Percentiles rank a stretch among this genome's conserved stretches.
Evolutionary conservation across 148 eudicot species (phyloP).

Genomic region (Cornus controversa): DNA sequence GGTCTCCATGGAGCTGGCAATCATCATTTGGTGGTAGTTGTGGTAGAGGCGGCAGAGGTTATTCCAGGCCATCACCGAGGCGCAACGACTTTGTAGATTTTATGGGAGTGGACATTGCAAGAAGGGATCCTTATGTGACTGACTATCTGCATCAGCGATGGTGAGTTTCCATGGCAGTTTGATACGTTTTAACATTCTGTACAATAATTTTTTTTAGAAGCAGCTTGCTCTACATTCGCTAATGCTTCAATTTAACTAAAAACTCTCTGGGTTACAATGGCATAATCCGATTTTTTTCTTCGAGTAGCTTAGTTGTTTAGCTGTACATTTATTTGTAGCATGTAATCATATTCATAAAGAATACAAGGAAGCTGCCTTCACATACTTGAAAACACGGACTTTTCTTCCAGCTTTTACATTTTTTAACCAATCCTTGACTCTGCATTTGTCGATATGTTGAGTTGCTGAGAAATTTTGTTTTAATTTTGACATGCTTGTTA

Average conservation of each 20-base stretch:
- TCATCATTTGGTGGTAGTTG: conserved; percentile 36
- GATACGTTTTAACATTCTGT: conserved; percentile 35
- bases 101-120: conserved; percentile 70
- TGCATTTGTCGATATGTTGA: neutral
- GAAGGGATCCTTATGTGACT: conserved; percentile 72
- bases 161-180: conserved; percentile 19
- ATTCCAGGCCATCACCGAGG: conserved; percentile 49
- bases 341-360: neutral
- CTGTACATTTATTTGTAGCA: neutral
- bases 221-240: neutral
- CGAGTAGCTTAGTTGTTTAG: neutral
- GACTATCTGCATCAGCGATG: conserved; percentile 61
- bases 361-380: neutral
- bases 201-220: conserved; percentile 15
- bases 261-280: neutral
- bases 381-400: neutral
- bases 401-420: neutral
- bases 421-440: neutral
- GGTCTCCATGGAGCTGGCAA: conserved; percentile 54
- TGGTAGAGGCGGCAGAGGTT: conserved; percentile 19
- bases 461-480: neutral
- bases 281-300: neutral
- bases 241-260: conserved; percentile 13
- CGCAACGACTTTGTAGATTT: conserved; percentile 79
- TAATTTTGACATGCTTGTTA: neutral